phyloP scores from a whole-genome alignment of 495 filamentous ascomycete species.

The Choiromyces venosus region DNA sequence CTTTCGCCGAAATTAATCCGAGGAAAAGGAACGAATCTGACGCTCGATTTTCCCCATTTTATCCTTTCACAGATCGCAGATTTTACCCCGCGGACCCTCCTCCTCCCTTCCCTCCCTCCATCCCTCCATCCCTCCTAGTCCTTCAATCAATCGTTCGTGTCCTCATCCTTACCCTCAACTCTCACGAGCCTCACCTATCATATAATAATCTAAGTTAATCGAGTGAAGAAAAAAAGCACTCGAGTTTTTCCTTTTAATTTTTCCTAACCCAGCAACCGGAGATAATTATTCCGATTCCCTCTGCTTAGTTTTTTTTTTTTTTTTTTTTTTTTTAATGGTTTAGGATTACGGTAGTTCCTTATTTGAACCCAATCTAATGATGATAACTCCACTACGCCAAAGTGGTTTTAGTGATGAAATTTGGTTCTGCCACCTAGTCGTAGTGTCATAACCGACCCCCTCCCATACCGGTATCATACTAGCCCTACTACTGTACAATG shows the following conservation, averaged over 20 bases:
- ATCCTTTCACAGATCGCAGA: background rate
- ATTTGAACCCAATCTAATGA: background rate
- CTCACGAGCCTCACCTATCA: constrained; percentile 1
- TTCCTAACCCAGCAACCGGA: background rate
- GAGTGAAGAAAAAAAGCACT: background rate
- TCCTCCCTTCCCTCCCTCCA: background rate
- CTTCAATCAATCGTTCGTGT: background rate
- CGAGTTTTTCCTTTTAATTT: background rate
- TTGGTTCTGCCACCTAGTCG: background rate
- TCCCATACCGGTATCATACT: background rate
- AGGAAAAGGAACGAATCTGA: background rate
- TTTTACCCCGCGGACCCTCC: background rate
- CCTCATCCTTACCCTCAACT: constrained; percentile 30
- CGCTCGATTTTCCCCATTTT: background rate
- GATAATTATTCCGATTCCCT: background rate
- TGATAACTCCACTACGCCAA: background rate
- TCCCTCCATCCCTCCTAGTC: background rate
- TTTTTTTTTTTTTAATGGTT: background rate
- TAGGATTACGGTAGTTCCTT: background rate
- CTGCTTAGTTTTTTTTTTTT: background rate
- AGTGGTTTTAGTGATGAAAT: background rate
- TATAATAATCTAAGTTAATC: background rate
- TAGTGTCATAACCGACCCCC: background rate
- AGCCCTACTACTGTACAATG: background rate
- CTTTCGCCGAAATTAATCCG: constrained; percentile 17